These are phyloP conservation scores for Saturnispora halmiae DNA, from an alignment of 805 yeast species.

Conservation along the genomic window DNA sequence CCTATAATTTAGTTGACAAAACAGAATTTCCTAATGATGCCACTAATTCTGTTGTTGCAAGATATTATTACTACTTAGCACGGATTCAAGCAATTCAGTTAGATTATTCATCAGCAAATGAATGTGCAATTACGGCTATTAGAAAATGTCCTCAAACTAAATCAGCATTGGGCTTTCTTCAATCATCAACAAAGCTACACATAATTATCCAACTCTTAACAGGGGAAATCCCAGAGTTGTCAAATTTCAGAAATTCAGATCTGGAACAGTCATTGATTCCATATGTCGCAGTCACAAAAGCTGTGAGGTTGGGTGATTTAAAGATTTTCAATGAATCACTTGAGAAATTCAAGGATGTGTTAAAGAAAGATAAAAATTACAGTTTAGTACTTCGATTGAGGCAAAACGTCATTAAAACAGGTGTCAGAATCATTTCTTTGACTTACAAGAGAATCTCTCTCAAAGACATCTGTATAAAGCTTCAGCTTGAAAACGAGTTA, in stretches of 20 bases:
- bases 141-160: slow-evolving; percentile 92
- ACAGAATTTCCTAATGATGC: slow-evolving; percentile 81
- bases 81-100: slow-evolving; percentile 85
- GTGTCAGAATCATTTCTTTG: slow-evolving; percentile 85
- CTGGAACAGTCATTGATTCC: slow-evolving; percentile 61
- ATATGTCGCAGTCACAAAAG: slow-evolving; percentile 78
- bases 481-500: slow-evolving; percentile 88
- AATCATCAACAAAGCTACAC: slow-evolving; percentile 79
- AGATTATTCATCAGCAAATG: slow-evolving; percentile 84
- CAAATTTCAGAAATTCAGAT: slow-evolving; percentile 60
- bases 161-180: slow-evolving; percentile 78
- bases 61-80: slow-evolving; percentile 89
- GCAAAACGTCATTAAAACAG: slow-evolving; percentile 96
- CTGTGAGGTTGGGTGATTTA: slow-evolving; percentile 89
- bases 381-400: slow-evolving; percentile 82
- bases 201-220: slow-evolving; percentile 84
- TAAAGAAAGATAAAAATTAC: slow-evolving; percentile 71
- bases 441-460: slow-evolving; percentile 86
- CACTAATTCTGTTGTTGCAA: slow-evolving; percentile 72
- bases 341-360: slow-evolving; percentile 47
- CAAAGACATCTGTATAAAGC: slow-evolving; percentile 86
- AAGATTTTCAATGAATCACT: slow-evolving; percentile 67
- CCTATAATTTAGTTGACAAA: slow-evolving; percentile 82
- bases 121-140: slow-evolving; percentile 85
- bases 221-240: slow-evolving; percentile 93